Base-by-base conservation (phyloP, 495 filamentous ascomycete genomes). In the Schizothecium vesticola region DNA sequence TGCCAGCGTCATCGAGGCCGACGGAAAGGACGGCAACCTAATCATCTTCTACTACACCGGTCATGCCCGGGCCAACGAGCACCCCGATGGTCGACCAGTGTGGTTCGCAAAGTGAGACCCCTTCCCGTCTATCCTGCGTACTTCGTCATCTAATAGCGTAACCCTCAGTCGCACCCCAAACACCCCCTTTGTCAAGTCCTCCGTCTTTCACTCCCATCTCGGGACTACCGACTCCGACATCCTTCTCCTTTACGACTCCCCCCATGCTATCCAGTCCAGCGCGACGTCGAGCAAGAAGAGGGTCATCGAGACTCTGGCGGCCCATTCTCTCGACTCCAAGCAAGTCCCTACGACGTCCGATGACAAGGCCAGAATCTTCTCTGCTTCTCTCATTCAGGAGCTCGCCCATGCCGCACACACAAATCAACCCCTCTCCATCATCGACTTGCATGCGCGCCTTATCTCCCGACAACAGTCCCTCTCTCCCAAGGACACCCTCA, bases 41-140 rank as follows among this genome's bases (percentile, higher is more conserved):
- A 26, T 76, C 13, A 72, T 76, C 11, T 57, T 76, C 13, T 76
- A 76, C 43, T 76, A 76, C 24, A 68, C n/a, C n/a, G 74, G 74
- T 1, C 74, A 76, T 62, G 71, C 71, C 23, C 56, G 65, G 0
- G 43, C 63, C 5, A 69, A 33, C 19, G 57, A 66, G 11, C 69
- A 72, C 6, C 22, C 66, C 2, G 70, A 69, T 4, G 71, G 71
- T 5, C 61, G 59, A 9, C 65, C 71, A 10, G 60, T 73, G 5
- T 75, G 74, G 74, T 69, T 68, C 12, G 67, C 71, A 57, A 74
- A 64, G 62, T 70, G 51, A 28, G 33, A 8, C 19, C n/a, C 3
- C 57, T 21, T 7, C 12, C 28, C 3, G 10, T 56, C 3, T 11
- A 3, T 7, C 4, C n/a, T 1, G 1, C 6, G 59, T 28, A 0